These are phyloP conservation scores for Sarocladium brachiariae DNA, from an alignment of 2,329 filamentous ascomycete genomes.

Conservation along the genomic window DNA sequence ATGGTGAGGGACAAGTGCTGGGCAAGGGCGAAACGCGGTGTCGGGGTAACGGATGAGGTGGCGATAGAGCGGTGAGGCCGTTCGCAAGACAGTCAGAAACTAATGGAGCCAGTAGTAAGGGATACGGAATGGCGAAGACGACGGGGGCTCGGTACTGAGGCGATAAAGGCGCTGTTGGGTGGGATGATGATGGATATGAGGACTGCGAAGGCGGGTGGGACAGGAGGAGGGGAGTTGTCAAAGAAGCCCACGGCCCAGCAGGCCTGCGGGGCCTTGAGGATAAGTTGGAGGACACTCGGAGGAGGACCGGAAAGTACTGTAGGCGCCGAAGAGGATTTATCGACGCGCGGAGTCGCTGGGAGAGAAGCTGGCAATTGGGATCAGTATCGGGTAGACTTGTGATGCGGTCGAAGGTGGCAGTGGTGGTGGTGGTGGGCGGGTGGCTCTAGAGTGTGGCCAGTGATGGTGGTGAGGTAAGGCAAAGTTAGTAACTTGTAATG, in stretches of 20 bases:
- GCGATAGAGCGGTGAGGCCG: conserved; percentile 10
- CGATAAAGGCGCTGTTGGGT: conserved; percentile 13
- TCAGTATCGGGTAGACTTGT: conserved; percentile 4
- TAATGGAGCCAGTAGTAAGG: background rate
- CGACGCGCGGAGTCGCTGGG: conserved; percentile 5
- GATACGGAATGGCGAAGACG: background rate
- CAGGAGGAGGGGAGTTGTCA: conserved; percentile 5
- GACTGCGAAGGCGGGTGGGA: conserved; percentile 6
- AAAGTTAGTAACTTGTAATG: too few species aligned
- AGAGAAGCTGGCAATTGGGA: conserved; percentile 3
- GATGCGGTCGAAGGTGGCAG: conserved; percentile 8
- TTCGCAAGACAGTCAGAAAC: background rate
- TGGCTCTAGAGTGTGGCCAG: conserved; percentile 2
- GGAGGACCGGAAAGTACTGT: background rate
- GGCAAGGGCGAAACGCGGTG: conserved; percentile 8
- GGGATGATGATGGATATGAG: conserved; percentile 7
- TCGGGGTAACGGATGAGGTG: conserved; percentile 10
- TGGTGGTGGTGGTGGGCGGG: conserved; percentile 1
- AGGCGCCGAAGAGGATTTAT: background rate
- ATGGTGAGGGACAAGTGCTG: conserved; percentile 12
- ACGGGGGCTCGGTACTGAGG: background rate
- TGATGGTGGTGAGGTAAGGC: conserved; percentile 7
- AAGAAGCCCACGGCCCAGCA: conserved; percentile 5
- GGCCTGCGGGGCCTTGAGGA: background rate
- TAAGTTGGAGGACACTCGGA: background rate